phyloP scores from a whole-genome alignment of 2,329 filamentous ascomycete species.

The Mollisia scopiformis region DNA sequence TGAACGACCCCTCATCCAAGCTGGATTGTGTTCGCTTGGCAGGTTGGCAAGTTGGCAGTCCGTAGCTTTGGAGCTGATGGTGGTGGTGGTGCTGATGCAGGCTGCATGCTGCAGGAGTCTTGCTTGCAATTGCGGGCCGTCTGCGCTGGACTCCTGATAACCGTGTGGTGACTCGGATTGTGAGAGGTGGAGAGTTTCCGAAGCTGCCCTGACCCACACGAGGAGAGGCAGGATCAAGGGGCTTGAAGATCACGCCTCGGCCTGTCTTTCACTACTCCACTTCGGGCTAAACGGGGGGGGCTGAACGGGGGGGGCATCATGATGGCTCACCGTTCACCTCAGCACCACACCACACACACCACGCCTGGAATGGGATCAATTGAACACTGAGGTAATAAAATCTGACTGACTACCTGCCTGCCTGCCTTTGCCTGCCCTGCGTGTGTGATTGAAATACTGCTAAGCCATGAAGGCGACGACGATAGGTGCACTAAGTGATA shows the following conservation, averaged over 20 bases:
- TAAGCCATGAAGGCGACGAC: no score
- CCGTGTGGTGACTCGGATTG: neutral
- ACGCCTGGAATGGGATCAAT: no score
- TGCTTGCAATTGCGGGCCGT: neutral
- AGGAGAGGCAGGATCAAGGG: conserved; percentile 12
- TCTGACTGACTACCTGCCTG: no score
- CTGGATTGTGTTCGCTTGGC: neutral
- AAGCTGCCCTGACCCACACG: neutral
- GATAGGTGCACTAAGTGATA: neutral
- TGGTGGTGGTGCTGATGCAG: no score
- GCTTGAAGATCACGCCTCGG: conserved; percentile 8
- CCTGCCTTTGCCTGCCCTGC: no score
- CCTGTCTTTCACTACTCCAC: neutral
- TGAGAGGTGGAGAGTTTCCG: neutral
- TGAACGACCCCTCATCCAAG: neutral
- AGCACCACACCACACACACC: no score
- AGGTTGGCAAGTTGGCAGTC: neutral
- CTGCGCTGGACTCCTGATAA: neutral
- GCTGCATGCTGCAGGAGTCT: neutral
- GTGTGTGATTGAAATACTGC: no score
- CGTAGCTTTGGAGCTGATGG: no score
- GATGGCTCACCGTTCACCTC: no score
- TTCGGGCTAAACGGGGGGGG: no score
- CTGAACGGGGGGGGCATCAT: no score
- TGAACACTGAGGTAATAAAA: no score